Percentiles rank a stretch among this genome's conserved stretches.
phyloP scores from a whole-genome alignment of 331 rosid genomes.

The Quercus phellos region DNA sequence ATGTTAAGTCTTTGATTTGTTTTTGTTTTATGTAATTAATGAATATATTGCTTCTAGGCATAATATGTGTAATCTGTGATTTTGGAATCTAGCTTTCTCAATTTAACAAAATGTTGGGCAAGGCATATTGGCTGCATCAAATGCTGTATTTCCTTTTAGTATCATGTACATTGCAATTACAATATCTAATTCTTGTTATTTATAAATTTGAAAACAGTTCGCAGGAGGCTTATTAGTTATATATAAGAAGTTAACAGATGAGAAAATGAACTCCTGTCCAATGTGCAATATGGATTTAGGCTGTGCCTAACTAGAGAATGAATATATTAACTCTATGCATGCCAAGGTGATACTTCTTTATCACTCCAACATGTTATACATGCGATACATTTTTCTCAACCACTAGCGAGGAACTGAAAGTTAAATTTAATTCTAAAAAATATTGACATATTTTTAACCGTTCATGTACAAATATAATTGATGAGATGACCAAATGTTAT shows the following conservation, averaged over 20 bases:
- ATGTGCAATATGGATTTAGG: slow-evolving; percentile 51
- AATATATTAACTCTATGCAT: neutral
- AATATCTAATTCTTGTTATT: neutral
- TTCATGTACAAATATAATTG: too few species aligned
- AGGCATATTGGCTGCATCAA: too few species aligned
- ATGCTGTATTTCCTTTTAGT: too few species aligned
- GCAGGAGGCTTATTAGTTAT: slow-evolving; percentile 53
- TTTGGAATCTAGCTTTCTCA: too few species aligned
- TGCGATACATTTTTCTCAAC: neutral
- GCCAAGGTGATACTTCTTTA: neutral
- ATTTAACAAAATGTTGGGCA: too few species aligned
- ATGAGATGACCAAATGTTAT: too few species aligned
- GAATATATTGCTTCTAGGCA: too few species aligned
- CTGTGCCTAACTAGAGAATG: slow-evolving; percentile 36
- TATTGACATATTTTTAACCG: neutral
- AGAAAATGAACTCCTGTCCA: slow-evolving; percentile 41
- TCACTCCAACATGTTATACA: neutral
- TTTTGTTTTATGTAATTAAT: too few species aligned
- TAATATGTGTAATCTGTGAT: too few species aligned
- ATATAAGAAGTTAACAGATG: slow-evolving; percentile 38
- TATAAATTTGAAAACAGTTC: slow-evolving; percentile 43
- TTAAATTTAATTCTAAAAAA: neutral
- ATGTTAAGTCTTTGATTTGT: too few species aligned
- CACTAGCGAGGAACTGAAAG: neutral
- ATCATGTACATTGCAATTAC: too few species aligned